A percentile compares a stretch with the other conserved stretches of the same genome.
Conservation (phyloP, 2,329 filamentous ascomycete species). For the Trichoderma sp. region DNA sequence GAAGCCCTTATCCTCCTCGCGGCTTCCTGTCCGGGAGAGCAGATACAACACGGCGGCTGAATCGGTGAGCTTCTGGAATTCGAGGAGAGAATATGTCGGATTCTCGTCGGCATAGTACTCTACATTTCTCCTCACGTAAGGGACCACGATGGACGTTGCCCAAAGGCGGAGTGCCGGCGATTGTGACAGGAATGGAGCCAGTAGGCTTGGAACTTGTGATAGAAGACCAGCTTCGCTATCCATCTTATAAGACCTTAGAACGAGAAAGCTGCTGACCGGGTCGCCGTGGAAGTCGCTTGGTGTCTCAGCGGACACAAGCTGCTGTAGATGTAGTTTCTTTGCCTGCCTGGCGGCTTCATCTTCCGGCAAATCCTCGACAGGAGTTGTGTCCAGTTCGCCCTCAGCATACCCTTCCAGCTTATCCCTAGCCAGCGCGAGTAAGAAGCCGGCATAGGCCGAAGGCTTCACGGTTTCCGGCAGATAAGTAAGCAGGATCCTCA, state of each 20-base stretch:
- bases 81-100: constrained; percentile 56
- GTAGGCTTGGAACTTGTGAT: constrained; percentile 65
- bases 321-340: constrained; percentile 63
- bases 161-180: constrained; percentile 65
- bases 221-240: constrained; percentile 74
- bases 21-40: constrained; percentile 57
- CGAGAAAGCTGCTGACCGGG: constrained; percentile 63
- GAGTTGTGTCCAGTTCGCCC: constrained; percentile 56
- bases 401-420: constrained; percentile 47
- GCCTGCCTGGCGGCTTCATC: constrained; percentile 65
- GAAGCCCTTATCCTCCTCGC: constrained; percentile 44
- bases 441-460: constrained; percentile 61
- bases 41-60: constrained; percentile 61
- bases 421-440: constrained; percentile 59
- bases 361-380: constrained; percentile 62
- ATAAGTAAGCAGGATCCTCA: constrained; percentile 75
- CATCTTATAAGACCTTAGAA: constrained; percentile 68
- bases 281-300: constrained; percentile 55
- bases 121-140: constrained; percentile 67
- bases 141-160: constrained; percentile 69
- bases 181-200: constrained; percentile 67
- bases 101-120: constrained; percentile 65
- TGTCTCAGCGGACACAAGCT: constrained; percentile 55
- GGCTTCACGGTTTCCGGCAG: constrained; percentile 72
- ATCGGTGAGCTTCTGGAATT: constrained; percentile 65